Evolutionary conservation across 129 eudicot species (phyloP).

Genomic region (Chrysanthemum seticuspe): DNA sequence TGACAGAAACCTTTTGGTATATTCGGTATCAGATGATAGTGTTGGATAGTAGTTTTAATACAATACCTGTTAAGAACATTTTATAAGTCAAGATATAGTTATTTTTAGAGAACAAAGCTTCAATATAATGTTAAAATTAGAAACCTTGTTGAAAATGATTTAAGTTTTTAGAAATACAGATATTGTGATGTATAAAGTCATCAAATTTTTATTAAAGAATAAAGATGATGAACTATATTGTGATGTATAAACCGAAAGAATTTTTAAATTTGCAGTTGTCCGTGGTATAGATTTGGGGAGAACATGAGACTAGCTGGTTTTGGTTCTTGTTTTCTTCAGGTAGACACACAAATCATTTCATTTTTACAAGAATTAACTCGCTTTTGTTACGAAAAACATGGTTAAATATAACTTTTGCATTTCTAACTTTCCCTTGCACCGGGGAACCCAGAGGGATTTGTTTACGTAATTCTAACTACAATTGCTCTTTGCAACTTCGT

Average conservation of each 20-base stretch:
- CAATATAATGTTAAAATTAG: too few relatives aligned
- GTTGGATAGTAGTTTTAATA: slow-evolving; percentile 9
- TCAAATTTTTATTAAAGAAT: neutral
- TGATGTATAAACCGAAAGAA: slow-evolving; percentile 2
- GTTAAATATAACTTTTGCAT: neutral
- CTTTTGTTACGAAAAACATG: neutral
- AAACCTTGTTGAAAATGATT: neutral
- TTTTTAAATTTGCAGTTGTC: slow-evolving; percentile 64
- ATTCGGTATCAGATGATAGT: too few relatives aligned
- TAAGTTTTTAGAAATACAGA: neutral
- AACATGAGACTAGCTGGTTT: slow-evolving; percentile 94
- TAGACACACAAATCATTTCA: slow-evolving; percentile 17
- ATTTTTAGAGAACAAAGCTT: neutral
- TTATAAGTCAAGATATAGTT: slow-evolving; percentile 8
- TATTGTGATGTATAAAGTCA: neutral
- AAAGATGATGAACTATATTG: neutral
- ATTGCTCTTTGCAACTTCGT: slow-evolving; percentile 51
- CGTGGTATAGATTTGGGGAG: slow-evolving; percentile 93
- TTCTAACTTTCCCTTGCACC: slow-evolving; percentile 16
- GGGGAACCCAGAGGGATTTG: slow-evolving; percentile 52
- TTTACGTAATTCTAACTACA: slow-evolving; percentile 45
- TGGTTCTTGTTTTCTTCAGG: slow-evolving; percentile 90
- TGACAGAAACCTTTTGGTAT: neutral
- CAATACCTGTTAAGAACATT: neutral
- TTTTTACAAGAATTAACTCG: neutral